Percentiles rank a stretch among this genome's conserved stretches.
These are phyloP conservation scores for Gastrolobium bilobum DNA, from an alignment of 306 rosid species.

Conservation along the genomic window DNA sequence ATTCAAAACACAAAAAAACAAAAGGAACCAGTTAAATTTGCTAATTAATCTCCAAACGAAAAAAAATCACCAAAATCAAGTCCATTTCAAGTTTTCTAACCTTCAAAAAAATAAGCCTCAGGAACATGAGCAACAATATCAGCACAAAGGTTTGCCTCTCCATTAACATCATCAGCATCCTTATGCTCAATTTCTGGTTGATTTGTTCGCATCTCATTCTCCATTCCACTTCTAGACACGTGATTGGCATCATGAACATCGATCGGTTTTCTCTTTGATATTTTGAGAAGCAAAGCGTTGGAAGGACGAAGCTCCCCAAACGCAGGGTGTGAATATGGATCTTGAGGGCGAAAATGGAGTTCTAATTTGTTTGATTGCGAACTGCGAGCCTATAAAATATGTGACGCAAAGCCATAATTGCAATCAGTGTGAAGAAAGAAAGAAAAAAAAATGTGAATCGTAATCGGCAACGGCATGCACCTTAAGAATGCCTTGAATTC, in stretches of 20 bases:
- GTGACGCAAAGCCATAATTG: not conserved
- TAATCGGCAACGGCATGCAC: conserved; percentile 45
- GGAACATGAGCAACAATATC: conserved; percentile 67
- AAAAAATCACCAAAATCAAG: conserved; percentile 33
- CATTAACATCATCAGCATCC: conserved; percentile 44
- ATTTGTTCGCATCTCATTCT: conserved; percentile 49
- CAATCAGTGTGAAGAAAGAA: not conserved
- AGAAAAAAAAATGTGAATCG: not conserved
- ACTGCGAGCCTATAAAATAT: conserved; percentile 64
- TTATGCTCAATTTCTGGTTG: conserved; percentile 32
- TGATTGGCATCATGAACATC: conserved; percentile 37
- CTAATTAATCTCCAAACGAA: conserved; percentile 5
- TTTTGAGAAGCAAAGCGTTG: conserved; percentile 72
- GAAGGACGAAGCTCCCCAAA: conserved; percentile 82
- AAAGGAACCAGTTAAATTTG: conserved; percentile 34
- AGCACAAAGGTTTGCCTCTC: conserved; percentile 57
- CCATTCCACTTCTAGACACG: conserved; percentile 39
- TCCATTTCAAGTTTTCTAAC: conserved; percentile 53
- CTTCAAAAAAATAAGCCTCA: conserved; percentile 83
- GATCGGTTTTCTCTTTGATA: conserved; percentile 58
- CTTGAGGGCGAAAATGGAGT: conserved; percentile 86
- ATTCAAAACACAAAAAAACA: conserved; percentile 33
- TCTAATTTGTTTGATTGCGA: conserved; percentile 71
- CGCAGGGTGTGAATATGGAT: conserved; percentile 88
- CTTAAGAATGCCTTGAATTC: conserved; percentile 71